Percentiles rank a stretch among this genome's conserved stretches.
These are phyloP conservation scores for Picea sitchensis DNA, from an alignment of 75 land plant species.

Conservation along the genomic window DNA sequence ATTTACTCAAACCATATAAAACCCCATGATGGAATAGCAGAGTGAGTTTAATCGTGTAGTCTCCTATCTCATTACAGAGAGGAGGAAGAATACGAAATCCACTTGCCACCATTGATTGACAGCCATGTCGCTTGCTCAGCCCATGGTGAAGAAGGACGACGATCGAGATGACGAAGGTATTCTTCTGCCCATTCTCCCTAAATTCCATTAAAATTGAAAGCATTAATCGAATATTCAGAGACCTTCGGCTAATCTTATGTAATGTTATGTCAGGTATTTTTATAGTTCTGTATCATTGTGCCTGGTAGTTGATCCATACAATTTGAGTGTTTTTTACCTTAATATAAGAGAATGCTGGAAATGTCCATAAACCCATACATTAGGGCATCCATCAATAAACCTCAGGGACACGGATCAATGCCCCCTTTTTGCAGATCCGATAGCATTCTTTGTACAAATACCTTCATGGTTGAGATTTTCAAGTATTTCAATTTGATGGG, in stretches of 20 bases:
- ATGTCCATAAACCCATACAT: not conserved
- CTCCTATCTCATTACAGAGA: no score
- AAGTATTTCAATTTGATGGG: not conserved
- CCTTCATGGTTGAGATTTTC: not conserved
- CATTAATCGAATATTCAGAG: not conserved
- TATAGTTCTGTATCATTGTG: not conserved
- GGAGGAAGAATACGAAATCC: no score
- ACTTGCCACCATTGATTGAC: constrained; percentile 7
- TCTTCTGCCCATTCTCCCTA: not conserved
- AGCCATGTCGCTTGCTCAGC: constrained; percentile 79
- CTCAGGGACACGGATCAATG: not conserved
- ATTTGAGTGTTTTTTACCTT: not conserved
- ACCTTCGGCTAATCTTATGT: not conserved
- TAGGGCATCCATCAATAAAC: not conserved
- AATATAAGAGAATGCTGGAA: not conserved
- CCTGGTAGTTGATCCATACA: not conserved
- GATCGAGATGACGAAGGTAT: constrained; percentile 95
- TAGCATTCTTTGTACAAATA: not conserved
- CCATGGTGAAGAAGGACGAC: constrained; percentile 93
- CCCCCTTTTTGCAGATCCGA: not conserved
- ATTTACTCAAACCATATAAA: no score
- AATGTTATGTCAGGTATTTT: not conserved
- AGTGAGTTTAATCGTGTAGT: no score
- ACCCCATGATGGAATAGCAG: no score
- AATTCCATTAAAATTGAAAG: not conserved